Evolutionary conservation across 192 early-diverging fungal genomes (phyloP), one percentile per base, ranked within the genome.

Genomic region (Fimicolochytrium jonesii): DNA sequence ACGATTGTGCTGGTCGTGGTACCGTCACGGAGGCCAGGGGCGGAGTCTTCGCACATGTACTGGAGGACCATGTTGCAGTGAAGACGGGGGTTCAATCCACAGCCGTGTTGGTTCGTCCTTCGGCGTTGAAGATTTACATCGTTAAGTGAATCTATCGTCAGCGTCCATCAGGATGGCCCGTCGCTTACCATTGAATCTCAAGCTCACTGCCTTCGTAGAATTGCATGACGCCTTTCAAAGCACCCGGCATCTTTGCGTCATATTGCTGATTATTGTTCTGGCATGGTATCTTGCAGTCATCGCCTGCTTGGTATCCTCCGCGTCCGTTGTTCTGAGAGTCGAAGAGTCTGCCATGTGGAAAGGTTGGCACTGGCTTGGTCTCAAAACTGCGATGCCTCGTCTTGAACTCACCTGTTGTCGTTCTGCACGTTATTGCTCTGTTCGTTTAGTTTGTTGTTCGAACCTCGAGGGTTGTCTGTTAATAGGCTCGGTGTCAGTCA

Each of bases 401-500:
- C n/a, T n/a, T n/a, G n/a, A n/a, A n/a, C n/a, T 17, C 29, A 55
- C 33, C 72, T 6, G 22, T 75, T 66, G 18, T 54, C 64, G 26
- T 68, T 75, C 18, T 39, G 43, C 11, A 39, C 44, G 22, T 36
- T 62, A 60, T 75, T 75, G 32, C 34, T 51, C 60, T 74, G 56
- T 36, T 75, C 73, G 50, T 63, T 53, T 6, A 66, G 53, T 55
- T 68, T 71, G 43, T 72, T 72, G 69, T 75, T 75, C 18, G 65
- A 68, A 23, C 72, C 72, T n/a, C 69, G 54, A 46, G 69, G 72
- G 37, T 69, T 61, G 60, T 72, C 57, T 59, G 35, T 23, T 50
- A 1, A 26, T 0, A 0, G 18, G 1, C 11, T 17, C 1, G 23
- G 48, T 50, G 26, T n/a, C n/a, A n/a, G n/a, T n/a, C 25, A 20